phyloP scores from a whole-genome alignment of 2,329 filamentous ascomycete genomes.

The Cladophialophora psammophila region DNA sequence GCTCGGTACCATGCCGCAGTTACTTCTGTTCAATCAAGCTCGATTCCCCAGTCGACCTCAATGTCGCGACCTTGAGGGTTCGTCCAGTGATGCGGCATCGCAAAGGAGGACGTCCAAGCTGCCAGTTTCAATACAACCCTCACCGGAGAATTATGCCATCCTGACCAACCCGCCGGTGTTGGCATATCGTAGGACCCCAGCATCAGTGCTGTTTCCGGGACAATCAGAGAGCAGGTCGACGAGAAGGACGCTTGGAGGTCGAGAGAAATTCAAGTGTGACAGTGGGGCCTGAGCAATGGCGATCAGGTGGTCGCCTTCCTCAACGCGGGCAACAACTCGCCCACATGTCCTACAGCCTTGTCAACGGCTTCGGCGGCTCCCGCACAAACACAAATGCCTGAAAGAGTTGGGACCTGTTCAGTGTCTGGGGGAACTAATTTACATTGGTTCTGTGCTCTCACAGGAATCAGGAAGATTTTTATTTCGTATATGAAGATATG shows the following conservation, averaged over 20 bases:
- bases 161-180: constrained; percentile 58
- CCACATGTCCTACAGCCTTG: constrained; percentile 60
- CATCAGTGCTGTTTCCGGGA: constrained; percentile 52
- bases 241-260: constrained; percentile 53
- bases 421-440: constrained; percentile 59
- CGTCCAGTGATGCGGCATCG: too few relatives aligned
- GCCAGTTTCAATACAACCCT: constrained; percentile 41
- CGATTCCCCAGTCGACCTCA: too few relatives aligned
- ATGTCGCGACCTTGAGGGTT: too few relatives aligned
- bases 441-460: too few relatives aligned
- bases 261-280: constrained; percentile 60
- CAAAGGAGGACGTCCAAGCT: too few relatives aligned
- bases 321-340: constrained; percentile 55
- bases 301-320: constrained; percentile 59
- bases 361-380: constrained; percentile 60
- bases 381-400: constrained; percentile 53
- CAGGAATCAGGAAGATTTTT: too few relatives aligned
- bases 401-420: constrained; percentile 60
- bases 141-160: constrained; percentile 54
- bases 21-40: too few relatives aligned
- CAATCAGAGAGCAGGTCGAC: constrained; percentile 54
- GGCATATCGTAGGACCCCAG: constrained; percentile 58
- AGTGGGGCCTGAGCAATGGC: constrained; percentile 55
- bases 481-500: too few relatives aligned
- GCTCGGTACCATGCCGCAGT: too few relatives aligned